Evolutionary conservation across 495 filamentous ascomycete species (phyloP), one percentile per base, ranked within the genome.

Genomic region (Podospora australis): DNA sequence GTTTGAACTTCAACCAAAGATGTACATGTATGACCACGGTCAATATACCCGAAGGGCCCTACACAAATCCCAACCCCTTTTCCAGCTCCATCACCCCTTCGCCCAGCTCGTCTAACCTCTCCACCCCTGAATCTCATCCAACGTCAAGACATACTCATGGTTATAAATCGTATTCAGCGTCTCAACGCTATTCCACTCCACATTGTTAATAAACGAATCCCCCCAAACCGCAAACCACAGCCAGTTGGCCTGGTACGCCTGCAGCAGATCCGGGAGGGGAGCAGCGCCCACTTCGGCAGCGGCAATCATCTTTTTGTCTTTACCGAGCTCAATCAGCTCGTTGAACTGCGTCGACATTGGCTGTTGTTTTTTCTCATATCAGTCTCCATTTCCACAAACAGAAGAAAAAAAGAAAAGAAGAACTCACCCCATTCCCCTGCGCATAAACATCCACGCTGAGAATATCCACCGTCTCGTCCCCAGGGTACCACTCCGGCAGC

Each of bases 201-300:
- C 55, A 29, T 63, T 61, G 45, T 66, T 51, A 46, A 72, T 66
- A 20, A 63, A 72, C 2, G 49, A 49, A 40, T 66, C 64, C 23
- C 64, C 63, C 72, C 72, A 74, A 6, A 69, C 65, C 23, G 58
- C 60, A 43, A 73, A 74, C 59, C 64, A 75, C n/a, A 67, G 56
- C 72, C 71, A 75, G 45, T 73, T 59, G 2, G 68, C 57, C 41
- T 69, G 50, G 24, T 75, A 74, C 10, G 68, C 62, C 36, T 65
- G 55, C 10, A 73, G 49, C 11, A 63, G 56, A 1, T 55, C 62
- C 4, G 70, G 72, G 8, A 69, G 60, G 4, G 70, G 71, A 1
- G 71, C 67, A 1, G 67, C 64, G 6, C 71, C 72, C 0, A 74
- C 70, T 47, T 74, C 72, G 21, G 69, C 46, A 2, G 70, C 69